Evolutionary conservation across 2,329 filamentous ascomycete genomes (phyloP).

Genomic region (Pseudogymnoascus sp.): DNA sequence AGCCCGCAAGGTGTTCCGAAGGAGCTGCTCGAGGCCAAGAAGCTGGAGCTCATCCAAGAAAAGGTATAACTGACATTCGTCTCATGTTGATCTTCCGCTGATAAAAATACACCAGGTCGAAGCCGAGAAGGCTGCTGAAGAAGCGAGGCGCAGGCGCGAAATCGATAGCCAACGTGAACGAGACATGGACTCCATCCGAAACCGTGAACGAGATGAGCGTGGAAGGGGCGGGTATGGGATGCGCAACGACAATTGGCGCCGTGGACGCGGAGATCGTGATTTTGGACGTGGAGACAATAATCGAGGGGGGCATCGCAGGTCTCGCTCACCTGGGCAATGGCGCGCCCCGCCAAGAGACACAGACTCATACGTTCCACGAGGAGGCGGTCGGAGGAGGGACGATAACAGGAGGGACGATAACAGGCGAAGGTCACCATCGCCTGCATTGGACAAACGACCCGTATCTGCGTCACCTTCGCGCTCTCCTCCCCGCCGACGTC

Average conservation of each 20-base stretch:
- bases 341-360: constrained; percentile 20
- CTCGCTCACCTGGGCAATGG: constrained; percentile 35
- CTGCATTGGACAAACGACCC: constrained; percentile 9
- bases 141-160: constrained; percentile 62
- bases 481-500: constrained; percentile 21
- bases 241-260: constrained; percentile 34
- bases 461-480: constrained; percentile 25
- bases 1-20: constrained; percentile 88
- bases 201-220: constrained; percentile 50
- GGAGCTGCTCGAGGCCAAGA: constrained; percentile 92
- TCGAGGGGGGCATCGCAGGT: constrained; percentile 37
- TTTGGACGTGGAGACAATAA: constrained; percentile 31
- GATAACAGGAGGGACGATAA: constrained; percentile 24
- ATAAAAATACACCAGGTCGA: constrained; percentile 49
- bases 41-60: constrained; percentile 86
- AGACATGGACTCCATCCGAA: constrained; percentile 58
- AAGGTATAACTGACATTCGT: constrained; percentile 51
- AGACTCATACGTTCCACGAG: constrained; percentile 29
- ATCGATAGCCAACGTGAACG: constrained; percentile 63
- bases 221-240: constrained; percentile 40
- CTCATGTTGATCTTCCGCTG: neutral
- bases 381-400: constrained; percentile 22
- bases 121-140: constrained; percentile 71
- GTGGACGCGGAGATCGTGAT: constrained; percentile 45
- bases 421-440: constrained; percentile 22